Evolutionary conservation across 768 basidiomycete species (phyloP).

Genomic region (Rhodotorula sphaerocarpa): DNA sequence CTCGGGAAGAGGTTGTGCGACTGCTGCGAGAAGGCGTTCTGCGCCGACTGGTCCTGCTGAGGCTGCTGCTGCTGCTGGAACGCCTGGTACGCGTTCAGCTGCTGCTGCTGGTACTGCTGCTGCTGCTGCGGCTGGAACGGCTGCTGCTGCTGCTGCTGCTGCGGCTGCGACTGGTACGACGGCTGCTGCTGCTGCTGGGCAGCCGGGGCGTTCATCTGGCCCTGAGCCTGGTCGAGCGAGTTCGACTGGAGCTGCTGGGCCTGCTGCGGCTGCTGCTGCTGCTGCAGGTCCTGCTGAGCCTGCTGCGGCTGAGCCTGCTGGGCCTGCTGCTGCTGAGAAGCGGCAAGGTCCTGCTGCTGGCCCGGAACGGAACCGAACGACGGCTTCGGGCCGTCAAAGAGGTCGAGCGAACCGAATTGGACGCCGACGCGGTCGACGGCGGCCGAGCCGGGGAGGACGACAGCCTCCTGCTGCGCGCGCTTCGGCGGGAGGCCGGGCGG

Average conservation of each 20-base stretch:
- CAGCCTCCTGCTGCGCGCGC: slow-evolving; percentile 36
- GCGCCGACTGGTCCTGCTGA: slow-evolving; percentile 21
- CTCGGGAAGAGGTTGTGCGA: slow-evolving; percentile 16
- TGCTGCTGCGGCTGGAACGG: background rate
- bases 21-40: slow-evolving; percentile 17
- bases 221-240: background rate
- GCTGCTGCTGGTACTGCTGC: slow-evolving; percentile 3
- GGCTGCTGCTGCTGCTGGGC: background rate
- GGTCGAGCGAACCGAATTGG: slow-evolving; percentile 37
- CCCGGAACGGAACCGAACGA: slow-evolving; percentile 14
- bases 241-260: background rate
- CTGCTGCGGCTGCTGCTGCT: background rate
- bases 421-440: slow-evolving; percentile 34
- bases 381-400: slow-evolving; percentile 27
- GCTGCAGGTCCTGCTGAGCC: slow-evolving; percentile 8
- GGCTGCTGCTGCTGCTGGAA: slow-evolving; percentile 1
- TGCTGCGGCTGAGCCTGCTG: slow-evolving; percentile 12
- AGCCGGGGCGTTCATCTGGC: background rate
- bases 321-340: background rate
- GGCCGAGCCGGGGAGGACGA: slow-evolving; percentile 28
- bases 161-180: background rate
- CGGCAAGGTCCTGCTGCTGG: slow-evolving; percentile 2
- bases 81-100: slow-evolving; percentile 8
- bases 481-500: slow-evolving; percentile 32
- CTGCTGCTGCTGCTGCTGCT: background rate